Evolutionary conservation across 352 stramenopile species (phyloP).

Genomic region (Aphanomyces cochlioides): DNA sequence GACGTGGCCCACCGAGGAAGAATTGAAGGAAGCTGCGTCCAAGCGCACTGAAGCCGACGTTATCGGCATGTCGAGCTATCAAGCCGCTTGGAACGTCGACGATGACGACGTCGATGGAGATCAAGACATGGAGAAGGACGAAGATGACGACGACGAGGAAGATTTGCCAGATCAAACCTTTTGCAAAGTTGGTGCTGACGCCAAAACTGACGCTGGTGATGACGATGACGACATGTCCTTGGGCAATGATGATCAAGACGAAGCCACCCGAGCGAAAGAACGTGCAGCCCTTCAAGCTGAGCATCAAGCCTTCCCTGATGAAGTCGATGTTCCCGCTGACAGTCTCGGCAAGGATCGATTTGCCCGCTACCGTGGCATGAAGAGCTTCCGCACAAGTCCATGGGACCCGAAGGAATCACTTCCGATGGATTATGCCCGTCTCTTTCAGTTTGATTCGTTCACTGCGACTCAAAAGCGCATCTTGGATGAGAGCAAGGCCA

Average conservation of each 20-base stretch:
- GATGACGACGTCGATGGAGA: conserved; percentile 62
- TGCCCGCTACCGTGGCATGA: conserved; percentile 93
- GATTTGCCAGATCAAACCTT: conserved; percentile 69
- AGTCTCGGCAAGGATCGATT: conserved; percentile 65
- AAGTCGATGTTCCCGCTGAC: conserved; percentile 79
- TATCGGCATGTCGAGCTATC: conserved; percentile 88
- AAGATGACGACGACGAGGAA: conserved; percentile 48
- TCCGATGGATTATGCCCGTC: conserved; percentile 93
- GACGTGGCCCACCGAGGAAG: conserved; percentile 95
- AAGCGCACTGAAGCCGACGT: conserved; percentile 53
- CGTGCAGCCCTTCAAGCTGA: conserved; percentile 89
- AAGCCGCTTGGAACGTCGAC: conserved; percentile 91
- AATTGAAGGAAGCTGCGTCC: conserved; percentile 85
- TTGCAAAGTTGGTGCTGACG: conserved; percentile 62
- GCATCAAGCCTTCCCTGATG: conserved; percentile 92
- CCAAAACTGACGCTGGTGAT: conserved; percentile 49
- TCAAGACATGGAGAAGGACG: conserved; percentile 55
- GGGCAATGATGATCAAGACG: conserved; percentile 63
- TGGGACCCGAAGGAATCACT: conserved; percentile 99
- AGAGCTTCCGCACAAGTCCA: conserved; percentile 93
- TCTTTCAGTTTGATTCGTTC: conserved; percentile 97
- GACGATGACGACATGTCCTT: conserved; percentile 74
- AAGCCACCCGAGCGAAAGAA: conserved; percentile 85
- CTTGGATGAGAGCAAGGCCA: conserved; percentile 68
- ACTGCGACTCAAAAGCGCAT: conserved; percentile 91